A percentile compares a stretch with the other conserved stretches of the same genome.
These are phyloP conservation scores for Heritiera fomes DNA, from an alignment of 345 rosid genomes.

Conservation along the genomic window DNA sequence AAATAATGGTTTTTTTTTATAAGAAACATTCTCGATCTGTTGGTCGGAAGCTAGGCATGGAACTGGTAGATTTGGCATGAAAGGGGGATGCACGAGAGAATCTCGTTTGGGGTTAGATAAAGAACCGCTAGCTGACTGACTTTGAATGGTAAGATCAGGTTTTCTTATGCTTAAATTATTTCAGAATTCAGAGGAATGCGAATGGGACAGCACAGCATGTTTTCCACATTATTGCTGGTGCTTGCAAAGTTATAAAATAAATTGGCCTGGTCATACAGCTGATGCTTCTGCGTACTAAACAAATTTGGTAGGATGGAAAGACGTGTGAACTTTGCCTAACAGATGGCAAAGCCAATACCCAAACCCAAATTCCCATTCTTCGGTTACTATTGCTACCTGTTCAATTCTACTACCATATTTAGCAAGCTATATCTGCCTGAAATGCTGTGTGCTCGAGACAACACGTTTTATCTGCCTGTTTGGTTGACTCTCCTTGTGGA, in stretches of 20 bases:
- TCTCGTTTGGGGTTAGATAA: neutral
- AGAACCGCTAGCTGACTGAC: neutral
- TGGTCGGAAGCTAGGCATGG: neutral
- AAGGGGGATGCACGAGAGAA: neutral
- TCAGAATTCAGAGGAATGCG: neutral
- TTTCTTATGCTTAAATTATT: neutral
- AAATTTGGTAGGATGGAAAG: neutral
- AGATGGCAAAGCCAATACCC: slow-evolving; percentile 2
- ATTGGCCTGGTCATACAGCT: neutral
- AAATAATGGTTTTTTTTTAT: neutral
- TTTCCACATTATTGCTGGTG: neutral
- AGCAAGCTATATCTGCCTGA: neutral
- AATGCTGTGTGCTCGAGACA: neutral
- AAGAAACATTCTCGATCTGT: neutral
- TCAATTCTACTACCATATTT: neutral
- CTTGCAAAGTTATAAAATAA: neutral
- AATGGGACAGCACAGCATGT: neutral
- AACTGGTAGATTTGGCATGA: neutral
- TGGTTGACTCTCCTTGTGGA: neutral
- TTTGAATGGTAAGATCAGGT: neutral
- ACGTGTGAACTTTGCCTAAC: slow-evolving; percentile 18
- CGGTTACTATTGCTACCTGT: neutral
- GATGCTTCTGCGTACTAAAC: neutral
- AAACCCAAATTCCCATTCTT: neutral
- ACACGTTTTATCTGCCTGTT: neutral